Evolutionary conservation across 768 basidiomycete species (phyloP), one percentile per base, ranked within the genome.

Genomic region (Boletales sp.): DNA sequence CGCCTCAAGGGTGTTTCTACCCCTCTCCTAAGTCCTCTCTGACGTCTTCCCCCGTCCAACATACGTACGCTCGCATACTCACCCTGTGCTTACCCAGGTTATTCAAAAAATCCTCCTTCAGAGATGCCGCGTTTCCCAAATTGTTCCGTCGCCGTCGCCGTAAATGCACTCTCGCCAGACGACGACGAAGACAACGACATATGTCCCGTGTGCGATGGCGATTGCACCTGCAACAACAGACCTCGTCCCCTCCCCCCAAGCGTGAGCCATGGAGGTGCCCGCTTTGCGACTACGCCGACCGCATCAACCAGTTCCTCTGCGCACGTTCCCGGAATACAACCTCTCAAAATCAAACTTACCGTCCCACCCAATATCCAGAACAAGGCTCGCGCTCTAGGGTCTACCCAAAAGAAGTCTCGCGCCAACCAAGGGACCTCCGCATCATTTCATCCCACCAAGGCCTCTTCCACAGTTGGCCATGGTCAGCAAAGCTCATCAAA

Each of bases 181-280:
- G 81, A 83, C 73, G 84, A 87, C 70, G 89, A 90, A 64, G 86
- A 88, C 77, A 80, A 81, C 80, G 85, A 90, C 67, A 89, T 91
- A 49, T 92, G 89, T 69, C 89, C 88, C 8, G 87, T 91, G 56
- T 92, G 89, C 87, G 90, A 91, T 76, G 84, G 86, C 63, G 84
- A 88, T 64, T 92, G 89, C 75, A 90, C 86, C 30, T 91, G 89
- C 76, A 52, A 68, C 67, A 81, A 77, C 74, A 73, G 69, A 58
- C 64, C 72, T 47, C 63, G 58, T 52, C 52, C 63, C 39, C 62
- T 65, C 45, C 68, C 63, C 52, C 72, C 65, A 57, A 60, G 55
- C 48, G 55, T 50, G 40, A 41, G 43, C 53, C 50, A 57, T 53
- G 74, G 72, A 69, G 57, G 57, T 69, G 67, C 67, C 57, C 69